Percentiles rank a stretch among this genome's conserved stretches.
These are phyloP conservation scores for Acanthamoeba triangularis DNA, from an alignment of 208 protist genomes.

Conservation along the genomic window DNA sequence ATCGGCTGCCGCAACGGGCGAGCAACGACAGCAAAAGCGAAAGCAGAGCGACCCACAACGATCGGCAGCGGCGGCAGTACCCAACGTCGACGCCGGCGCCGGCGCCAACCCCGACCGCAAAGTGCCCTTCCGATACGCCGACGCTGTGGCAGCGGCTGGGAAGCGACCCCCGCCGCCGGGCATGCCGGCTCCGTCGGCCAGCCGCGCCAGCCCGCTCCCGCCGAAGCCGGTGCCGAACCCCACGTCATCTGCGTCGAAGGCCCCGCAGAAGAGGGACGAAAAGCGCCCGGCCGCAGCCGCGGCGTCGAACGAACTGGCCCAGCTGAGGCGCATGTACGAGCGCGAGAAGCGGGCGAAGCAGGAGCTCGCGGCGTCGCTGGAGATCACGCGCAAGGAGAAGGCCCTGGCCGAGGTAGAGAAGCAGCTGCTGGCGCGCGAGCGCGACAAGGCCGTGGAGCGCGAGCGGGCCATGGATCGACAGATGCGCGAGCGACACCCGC, in stretches of 20 bases:
- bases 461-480: not conserved
- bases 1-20: no score
- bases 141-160: not conserved
- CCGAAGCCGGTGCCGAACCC: not conserved
- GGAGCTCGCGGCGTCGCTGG: not conserved
- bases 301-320: not conserved
- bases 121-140: not conserved
- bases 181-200: not conserved
- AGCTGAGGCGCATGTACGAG: not conserved
- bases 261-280: not conserved
- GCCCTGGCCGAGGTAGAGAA: not conserved
- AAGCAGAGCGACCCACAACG: no score
- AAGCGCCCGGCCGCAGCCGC: not conserved
- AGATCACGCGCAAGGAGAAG: constrained; percentile 11
- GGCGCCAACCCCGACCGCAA: no score
- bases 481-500: not conserved
- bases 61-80: no score
- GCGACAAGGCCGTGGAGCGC: not conserved
- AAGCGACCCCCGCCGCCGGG: not conserved
- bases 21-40: no score
- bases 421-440: constrained; percentile 8
- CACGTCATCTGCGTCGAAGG: no score
- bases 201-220: no score
- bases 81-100: no score
- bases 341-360: not conserved